These are phyloP conservation scores for Obelidium mucronatum DNA, from an alignment of 192 early-diverging fungal genomes.

Conservation along the genomic window DNA sequence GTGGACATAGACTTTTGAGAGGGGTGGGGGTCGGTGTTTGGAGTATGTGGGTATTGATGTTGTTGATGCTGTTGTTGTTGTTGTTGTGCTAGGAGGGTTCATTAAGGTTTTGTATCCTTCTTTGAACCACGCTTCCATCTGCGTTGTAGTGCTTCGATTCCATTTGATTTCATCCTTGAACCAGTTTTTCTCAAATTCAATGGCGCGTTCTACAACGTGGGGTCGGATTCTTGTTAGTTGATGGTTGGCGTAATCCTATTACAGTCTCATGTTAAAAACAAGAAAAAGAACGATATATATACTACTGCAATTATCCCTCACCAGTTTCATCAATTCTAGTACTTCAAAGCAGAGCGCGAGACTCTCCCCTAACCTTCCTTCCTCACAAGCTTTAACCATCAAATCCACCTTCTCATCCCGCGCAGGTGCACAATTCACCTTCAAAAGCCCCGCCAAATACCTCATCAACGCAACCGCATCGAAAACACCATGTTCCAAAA, in stretches of 20 bases:
- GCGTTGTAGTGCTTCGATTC: slow-evolving; percentile 14
- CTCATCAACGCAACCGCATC: slow-evolving; percentile 63
- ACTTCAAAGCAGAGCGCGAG: slow-evolving; percentile 79
- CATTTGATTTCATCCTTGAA: slow-evolving; percentile 56
- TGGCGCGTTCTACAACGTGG: slow-evolving; percentile 68
- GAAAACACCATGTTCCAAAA: slow-evolving; percentile 63
- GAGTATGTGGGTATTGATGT: too few species aligned
- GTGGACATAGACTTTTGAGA: slow-evolving; percentile 37
- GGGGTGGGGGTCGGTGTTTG: slow-evolving; percentile 15
- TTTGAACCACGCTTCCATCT: slow-evolving; percentile 21
- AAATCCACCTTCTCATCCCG: slow-evolving; percentile 69
- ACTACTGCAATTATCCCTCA: too few species aligned
- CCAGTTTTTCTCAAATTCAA: slow-evolving; percentile 73
- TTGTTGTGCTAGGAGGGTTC: not conserved
- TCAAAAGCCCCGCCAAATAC: slow-evolving; percentile 69
- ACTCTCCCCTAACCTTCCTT: slow-evolving; percentile 67
- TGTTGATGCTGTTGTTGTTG: not conserved
- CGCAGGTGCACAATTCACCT: slow-evolving; percentile 72
- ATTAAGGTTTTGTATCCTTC: slow-evolving; percentile 40
- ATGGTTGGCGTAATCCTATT: slow-evolving; percentile 69
- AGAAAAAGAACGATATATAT: not conserved
- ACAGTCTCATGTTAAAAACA: not conserved
- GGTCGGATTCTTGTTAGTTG: slow-evolving; percentile 71
- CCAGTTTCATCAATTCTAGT: slow-evolving; percentile 73
- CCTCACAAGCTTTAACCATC: slow-evolving; percentile 62